phyloP scores from a whole-genome alignment of 306 rosid genomes.

The Lupinus albus region DNA sequence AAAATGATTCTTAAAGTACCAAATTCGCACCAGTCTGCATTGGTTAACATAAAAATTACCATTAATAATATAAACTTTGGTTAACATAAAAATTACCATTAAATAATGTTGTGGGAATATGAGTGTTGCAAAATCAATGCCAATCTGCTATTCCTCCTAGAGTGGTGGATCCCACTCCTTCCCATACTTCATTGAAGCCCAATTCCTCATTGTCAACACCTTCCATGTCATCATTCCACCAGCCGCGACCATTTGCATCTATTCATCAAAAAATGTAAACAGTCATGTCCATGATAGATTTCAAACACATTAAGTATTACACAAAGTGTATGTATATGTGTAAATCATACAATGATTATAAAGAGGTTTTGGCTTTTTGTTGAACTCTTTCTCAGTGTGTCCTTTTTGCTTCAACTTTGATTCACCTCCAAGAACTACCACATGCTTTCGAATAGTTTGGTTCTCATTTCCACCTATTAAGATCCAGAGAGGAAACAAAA shows the following conservation, averaged over 20 bases:
- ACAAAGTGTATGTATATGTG: slow-evolving; percentile 8
- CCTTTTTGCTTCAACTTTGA: slow-evolving; percentile 51
- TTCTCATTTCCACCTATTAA: slow-evolving; percentile 48
- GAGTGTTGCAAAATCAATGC: slow-evolving; percentile 54
- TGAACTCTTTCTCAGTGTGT: slow-evolving; percentile 42
- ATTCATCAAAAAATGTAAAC: slow-evolving; percentile 30
- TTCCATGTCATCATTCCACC: slow-evolving; percentile 92
- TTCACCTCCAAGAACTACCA: slow-evolving; percentile 70
- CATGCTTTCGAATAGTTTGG: slow-evolving; percentile 46
- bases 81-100: too few relatives aligned
- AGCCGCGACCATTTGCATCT: slow-evolving; percentile 90
- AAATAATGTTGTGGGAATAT: not conserved
- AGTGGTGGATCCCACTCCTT: slow-evolving; percentile 91
- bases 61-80: too few relatives aligned
- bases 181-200: slow-evolving; percentile 85
- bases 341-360: slow-evolving; percentile 80
- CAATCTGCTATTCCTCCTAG: slow-evolving; percentile 79
- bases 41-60: too few relatives aligned
- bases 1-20: not conserved
- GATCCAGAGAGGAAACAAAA: slow-evolving; percentile 26
- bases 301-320: slow-evolving; percentile 1
- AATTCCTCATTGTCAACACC: slow-evolving; percentile 83
- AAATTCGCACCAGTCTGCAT: not conserved
- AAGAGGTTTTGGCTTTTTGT: slow-evolving; percentile 50
- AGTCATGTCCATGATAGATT: slow-evolving; percentile 22